Evolutionary conservation across 225 moss, liverwort and hornwort species (phyloP).

Genomic region (Lunularia cruciata): DNA sequence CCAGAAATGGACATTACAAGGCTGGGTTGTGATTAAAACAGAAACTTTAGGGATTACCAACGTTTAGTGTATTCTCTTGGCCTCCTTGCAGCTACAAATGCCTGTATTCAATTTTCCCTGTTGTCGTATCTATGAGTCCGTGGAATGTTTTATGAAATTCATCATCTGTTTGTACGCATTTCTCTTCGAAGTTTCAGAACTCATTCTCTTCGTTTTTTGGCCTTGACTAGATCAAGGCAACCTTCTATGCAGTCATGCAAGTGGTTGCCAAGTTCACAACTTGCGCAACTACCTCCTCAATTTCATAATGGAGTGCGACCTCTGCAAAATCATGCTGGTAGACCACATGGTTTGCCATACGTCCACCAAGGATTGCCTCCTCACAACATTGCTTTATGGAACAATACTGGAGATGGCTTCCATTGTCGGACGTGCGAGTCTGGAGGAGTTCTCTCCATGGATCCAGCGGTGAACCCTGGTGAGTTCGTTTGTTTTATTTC

Average conservation of each 20-base stretch:
- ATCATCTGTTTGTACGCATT: no score
- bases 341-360: constrained; percentile 14
- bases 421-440: constrained; percentile 28
- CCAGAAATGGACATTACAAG: no score
- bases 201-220: not conserved
- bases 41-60: no score
- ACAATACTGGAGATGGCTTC: constrained; percentile 24
- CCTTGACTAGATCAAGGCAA: constrained; percentile 26
- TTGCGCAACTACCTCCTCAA: constrained; percentile 19
- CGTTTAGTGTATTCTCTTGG: no score
- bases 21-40: no score
- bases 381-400: constrained; percentile 15
- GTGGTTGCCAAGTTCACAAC: constrained; percentile 26
- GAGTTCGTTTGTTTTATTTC: not conserved
- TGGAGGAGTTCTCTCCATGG: constrained; percentile 31
- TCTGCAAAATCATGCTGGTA: constrained; percentile 21
- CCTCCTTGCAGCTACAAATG: no score
- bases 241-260: constrained; percentile 29
- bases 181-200: not conserved
- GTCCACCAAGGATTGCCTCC: constrained; percentile 22
- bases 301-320: constrained; percentile 20
- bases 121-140: no score
- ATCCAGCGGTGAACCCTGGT: constrained; percentile 35
- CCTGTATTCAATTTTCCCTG: no score
- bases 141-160: no score